Conservation (phyloP, 1,139 yeast species). For the Taphrina deformans region DNA sequence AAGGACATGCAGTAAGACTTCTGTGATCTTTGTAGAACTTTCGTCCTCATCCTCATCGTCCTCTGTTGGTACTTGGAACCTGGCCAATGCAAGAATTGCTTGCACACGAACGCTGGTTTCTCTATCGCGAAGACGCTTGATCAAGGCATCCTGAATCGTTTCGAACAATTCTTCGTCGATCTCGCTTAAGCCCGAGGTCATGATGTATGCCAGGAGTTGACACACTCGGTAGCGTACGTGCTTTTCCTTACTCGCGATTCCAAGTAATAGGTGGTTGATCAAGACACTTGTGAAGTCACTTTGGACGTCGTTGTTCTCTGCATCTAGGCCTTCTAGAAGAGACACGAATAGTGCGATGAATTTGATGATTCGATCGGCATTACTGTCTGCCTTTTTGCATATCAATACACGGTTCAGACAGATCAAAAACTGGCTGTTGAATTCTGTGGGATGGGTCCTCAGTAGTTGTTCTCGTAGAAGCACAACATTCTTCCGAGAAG, state of each 20-base stretch:
- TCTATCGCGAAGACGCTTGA: constrained; percentile 69
- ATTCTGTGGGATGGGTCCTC: not conserved
- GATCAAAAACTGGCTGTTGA: constrained; percentile 4
- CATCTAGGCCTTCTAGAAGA: constrained; percentile 32
- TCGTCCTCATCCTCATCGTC: constrained; percentile 52
- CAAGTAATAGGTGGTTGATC: constrained; percentile 67
- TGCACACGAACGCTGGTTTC: constrained; percentile 78
- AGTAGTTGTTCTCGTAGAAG: constrained; percentile 19
- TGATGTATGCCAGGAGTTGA: constrained; percentile 71
- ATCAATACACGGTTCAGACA: constrained; percentile 53
- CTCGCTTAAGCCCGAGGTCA: constrained; percentile 68
- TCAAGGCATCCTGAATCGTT: constrained; percentile 60
- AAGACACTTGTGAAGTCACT: constrained; percentile 59
- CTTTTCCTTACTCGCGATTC: constrained; percentile 73
- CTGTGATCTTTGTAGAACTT: constrained; percentile 43
- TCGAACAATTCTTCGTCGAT: constrained; percentile 72
- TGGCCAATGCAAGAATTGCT: constrained; percentile 75
- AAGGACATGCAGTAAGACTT: constrained; percentile 56
- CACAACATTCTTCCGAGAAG: constrained; percentile 25
- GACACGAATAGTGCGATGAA: constrained; percentile 47
- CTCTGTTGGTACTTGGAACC: constrained; percentile 66
- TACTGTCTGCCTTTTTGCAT: constrained; percentile 65
- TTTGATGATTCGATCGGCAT: constrained; percentile 77
- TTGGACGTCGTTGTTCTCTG: constrained; percentile 9
- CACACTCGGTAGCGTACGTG: constrained; percentile 78